These are phyloP conservation scores for Patellifolia procumbens DNA, from an alignment of 179 eudicot genomes.

Conservation along the genomic window DNA sequence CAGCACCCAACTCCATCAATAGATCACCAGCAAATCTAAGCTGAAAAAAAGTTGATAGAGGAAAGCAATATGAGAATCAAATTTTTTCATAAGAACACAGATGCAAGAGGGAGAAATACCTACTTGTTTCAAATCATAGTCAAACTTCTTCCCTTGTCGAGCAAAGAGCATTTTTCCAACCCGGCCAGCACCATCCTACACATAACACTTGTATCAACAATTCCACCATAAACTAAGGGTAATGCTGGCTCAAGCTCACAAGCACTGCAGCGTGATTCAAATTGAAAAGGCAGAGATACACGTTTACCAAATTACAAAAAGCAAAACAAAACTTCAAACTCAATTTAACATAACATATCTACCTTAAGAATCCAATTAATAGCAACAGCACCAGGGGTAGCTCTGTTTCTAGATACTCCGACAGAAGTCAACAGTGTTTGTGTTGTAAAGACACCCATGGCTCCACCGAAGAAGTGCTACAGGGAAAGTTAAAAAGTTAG, in stretches of 20 bases:
- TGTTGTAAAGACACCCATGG: constrained; percentile 97
- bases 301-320: neutral
- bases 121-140: constrained; percentile 96
- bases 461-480: constrained; percentile 99
- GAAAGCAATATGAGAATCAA: neutral
- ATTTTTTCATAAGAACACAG: neutral
- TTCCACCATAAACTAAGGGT: neutral
- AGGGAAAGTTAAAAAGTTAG: constrained; percentile 19
- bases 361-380: constrained; percentile 99
- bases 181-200: constrained; percentile 98
- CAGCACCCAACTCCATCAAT: constrained; percentile 97
- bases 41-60: constrained; percentile 39
- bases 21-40: constrained; percentile 95
- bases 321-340: constrained; percentile 5
- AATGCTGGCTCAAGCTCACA: neutral
- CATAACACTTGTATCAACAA: constrained; percentile 6
- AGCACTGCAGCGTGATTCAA: neutral
- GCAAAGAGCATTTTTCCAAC: constrained; percentile 98
- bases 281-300: neutral
- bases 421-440: constrained; percentile 83
- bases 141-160: constrained; percentile 97
- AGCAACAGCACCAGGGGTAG: constrained; percentile 89
- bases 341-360: constrained; percentile 17
- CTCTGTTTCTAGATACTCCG: constrained; percentile 70
- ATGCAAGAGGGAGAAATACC: neutral